Evolutionary conservation across 805 yeast species (phyloP), one percentile per base, ranked within the genome.

Genomic region (Komagataella ulmi): DNA sequence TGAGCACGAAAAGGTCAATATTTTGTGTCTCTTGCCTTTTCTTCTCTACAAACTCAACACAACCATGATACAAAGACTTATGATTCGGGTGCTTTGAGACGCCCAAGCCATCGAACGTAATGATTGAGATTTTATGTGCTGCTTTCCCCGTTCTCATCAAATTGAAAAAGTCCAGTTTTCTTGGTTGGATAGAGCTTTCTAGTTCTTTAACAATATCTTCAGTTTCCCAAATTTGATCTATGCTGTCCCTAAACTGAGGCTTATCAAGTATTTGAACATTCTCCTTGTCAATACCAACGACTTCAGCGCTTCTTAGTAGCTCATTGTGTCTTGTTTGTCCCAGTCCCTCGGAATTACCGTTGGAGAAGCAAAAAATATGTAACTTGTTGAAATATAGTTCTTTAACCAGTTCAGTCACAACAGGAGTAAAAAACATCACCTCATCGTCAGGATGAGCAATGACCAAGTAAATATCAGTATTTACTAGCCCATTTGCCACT

Each of bases 361-460:
- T 74, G 2, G 95, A 83, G 51, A 88, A 75, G 56, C 95, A 87
- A 7, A 88, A 60, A 10, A 90, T 60, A 44, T 76, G 72, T 14
- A 89, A 67, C 6, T 61, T 56, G 59, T 83, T 84, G 51, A 70
- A 62, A 57, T 77, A 70, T 49, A 72, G 65, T 1, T 74, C 66
- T 54, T 75, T 74, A 7, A 73, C 56, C 50, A 73, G 60, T 55
- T 79, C 83, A 6, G 77, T 64, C 36, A 89, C 56, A 0, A 90
- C 72, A 0, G 99, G 99, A 1, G 88, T 80, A 60, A 93, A 93
- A 66, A 93, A 93, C 99, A 93, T 93, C 50, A 88, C 90, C 66
- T 93, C 99, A 65, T 93, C 99, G 65, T 93, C 99, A 0, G 99
- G 99, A 65, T 93, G 99, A 0, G 96, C 97, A 45, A 89, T 82